phyloP scores from a whole-genome alignment of 2,329 filamentous ascomycete genomes.

The Chaetomiaceae sp. region DNA sequence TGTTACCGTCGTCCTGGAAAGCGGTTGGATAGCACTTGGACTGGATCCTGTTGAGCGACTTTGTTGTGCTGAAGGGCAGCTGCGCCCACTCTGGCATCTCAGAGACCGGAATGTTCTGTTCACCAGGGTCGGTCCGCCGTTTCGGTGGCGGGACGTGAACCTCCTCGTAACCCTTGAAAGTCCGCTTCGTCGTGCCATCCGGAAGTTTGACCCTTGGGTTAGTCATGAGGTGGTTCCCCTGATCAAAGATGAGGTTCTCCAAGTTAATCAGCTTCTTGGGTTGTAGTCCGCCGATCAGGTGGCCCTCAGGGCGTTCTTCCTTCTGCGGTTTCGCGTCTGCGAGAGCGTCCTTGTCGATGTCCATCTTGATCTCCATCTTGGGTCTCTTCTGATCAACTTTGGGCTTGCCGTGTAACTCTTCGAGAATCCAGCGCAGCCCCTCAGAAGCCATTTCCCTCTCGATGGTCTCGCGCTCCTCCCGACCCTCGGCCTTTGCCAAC shows the following conservation, averaged over 20 bases:
- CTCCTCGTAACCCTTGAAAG: slow-evolving; percentile 97
- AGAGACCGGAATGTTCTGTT: slow-evolving; percentile 74
- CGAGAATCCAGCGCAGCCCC: slow-evolving; percentile 77
- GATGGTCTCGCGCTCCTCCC: slow-evolving; percentile 66
- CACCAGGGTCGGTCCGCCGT: slow-evolving; percentile 72
- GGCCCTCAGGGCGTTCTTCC: slow-evolving; percentile 56
- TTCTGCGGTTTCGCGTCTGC: slow-evolving; percentile 44
- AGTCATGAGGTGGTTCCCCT: slow-evolving; percentile 99
- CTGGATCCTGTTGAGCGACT: slow-evolving; percentile 90
- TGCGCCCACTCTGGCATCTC: slow-evolving; percentile 92
- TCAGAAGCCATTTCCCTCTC: slow-evolving; percentile 89
- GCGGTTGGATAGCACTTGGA: slow-evolving; percentile 87
- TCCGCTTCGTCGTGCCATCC: slow-evolving; percentile 88
- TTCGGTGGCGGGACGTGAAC: slow-evolving; percentile 95
- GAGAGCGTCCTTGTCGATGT: slow-evolving; percentile 69
- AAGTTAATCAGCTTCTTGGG: slow-evolving; percentile 86
- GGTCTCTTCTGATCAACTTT: slow-evolving; percentile 53
- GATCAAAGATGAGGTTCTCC: slow-evolving; percentile 93
- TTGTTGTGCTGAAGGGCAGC: slow-evolving; percentile 75
- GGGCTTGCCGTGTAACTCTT: slow-evolving; percentile 75
- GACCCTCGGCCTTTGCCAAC: slow-evolving; percentile 74
- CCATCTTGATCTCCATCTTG: slow-evolving; percentile 89
- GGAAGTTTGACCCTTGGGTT: slow-evolving; percentile 92
- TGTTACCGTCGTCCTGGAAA: slow-evolving; percentile 90
- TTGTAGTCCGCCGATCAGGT: slow-evolving; percentile 73